Conservation (phyloP, 495 filamentous ascomycete species). For the Cairneyella variabilis region DNA sequence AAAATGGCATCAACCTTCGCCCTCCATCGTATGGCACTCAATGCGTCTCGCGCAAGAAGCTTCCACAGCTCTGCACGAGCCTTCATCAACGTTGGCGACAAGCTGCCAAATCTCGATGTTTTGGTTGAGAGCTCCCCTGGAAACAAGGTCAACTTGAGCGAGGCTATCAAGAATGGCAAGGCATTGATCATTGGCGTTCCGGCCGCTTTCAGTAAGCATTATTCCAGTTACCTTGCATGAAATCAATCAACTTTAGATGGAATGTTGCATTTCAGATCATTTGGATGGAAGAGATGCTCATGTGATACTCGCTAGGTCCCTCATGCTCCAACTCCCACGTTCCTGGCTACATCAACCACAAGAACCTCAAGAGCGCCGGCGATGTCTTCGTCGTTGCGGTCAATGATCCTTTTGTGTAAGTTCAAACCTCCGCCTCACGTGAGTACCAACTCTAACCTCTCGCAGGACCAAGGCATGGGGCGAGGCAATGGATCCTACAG, state of each 20-base stretch:
- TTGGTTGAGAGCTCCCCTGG: slow-evolving; percentile 63
- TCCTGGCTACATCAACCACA: slow-evolving; percentile 75
- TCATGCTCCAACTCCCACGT: slow-evolving; percentile 77
- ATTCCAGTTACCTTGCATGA: not conserved
- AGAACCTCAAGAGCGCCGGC: slow-evolving; percentile 69
- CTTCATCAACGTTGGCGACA: slow-evolving; percentile 57
- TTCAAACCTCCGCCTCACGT: not conserved
- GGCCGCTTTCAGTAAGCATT: slow-evolving; percentile 74
- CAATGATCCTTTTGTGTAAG: slow-evolving; percentile 95
- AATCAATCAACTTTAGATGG: not conserved
- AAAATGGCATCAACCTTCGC: slow-evolving; percentile 19
- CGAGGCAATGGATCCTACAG: slow-evolving; percentile 63
- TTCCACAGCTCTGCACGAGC: slow-evolving; percentile 52
- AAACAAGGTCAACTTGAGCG: slow-evolving; percentile 81
- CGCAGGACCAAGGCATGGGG: slow-evolving; percentile 84
- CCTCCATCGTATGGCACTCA: slow-evolving; percentile 18
- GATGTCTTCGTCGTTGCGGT: slow-evolving; percentile 83
- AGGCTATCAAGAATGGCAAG: slow-evolving; percentile 62
- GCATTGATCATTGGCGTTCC: slow-evolving; percentile 87
- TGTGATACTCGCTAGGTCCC: slow-evolving; percentile 40
- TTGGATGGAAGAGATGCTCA: not conserved
- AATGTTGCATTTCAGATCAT: no score
- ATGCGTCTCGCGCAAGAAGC: slow-evolving; percentile 8
- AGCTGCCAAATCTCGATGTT: slow-evolving; percentile 54
- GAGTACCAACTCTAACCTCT: slow-evolving; percentile 4